Conservation (phyloP, 139 green algal species). For the Asterochloris erici region DNA sequence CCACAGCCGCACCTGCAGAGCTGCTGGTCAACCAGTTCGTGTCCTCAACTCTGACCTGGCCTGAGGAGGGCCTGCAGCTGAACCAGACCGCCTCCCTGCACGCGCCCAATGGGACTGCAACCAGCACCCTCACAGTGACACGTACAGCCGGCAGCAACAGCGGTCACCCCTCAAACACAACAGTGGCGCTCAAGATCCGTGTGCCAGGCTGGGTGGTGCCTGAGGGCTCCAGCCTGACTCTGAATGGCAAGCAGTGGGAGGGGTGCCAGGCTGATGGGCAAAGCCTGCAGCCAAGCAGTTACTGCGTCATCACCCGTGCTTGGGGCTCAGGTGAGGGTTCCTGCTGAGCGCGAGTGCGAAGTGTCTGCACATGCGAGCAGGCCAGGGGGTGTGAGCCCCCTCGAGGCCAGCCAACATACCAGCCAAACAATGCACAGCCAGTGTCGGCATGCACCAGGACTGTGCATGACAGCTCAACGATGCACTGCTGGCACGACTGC, state of each 20-base stretch:
- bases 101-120: constrained; percentile 2
- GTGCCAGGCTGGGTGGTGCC: constrained; percentile 4
- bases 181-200: constrained; percentile 10
- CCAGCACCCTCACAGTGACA: neutral
- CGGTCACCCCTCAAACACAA: neutral
- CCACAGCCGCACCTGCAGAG: neutral
- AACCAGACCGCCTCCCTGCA: constrained; percentile 12
- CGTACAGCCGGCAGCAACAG: neutral
- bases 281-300: no score
- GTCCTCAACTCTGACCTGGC: constrained; percentile 25
- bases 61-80: constrained; percentile 12
- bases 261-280: neutral
- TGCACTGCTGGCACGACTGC: no score
- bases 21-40: constrained; percentile 44
- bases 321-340: no score
- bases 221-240: neutral
- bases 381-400: no score
- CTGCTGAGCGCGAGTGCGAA: no score
- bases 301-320: no score
- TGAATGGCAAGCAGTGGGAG: neutral
- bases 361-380: no score
- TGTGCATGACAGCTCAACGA: no score
- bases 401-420: no score
- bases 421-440: no score
- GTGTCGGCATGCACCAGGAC: no score